phyloP scores from a whole-genome alignment of 495 filamentous ascomycete species.

The Xylaria palmicola region DNA sequence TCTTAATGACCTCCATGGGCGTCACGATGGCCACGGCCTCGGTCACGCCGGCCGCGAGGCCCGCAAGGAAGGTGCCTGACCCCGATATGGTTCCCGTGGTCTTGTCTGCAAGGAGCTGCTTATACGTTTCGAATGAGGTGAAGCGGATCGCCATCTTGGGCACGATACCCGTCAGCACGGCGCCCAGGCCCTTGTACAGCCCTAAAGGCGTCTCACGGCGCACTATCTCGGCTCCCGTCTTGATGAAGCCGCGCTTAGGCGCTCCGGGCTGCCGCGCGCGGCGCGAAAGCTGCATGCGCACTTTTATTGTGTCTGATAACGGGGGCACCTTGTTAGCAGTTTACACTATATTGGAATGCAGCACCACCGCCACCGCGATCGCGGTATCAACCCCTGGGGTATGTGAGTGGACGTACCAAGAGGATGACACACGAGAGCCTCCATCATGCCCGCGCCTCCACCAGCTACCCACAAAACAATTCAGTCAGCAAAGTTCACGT shows the following conservation, averaged over 20 bases:
- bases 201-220: constrained; percentile 85
- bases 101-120: constrained; percentile 72
- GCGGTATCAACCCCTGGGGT: too few relatives aligned
- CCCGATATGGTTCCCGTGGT: constrained; percentile 68
- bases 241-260: constrained; percentile 81
- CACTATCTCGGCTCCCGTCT: constrained; percentile 84
- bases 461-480: constrained; percentile 61
- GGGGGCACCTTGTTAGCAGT: constrained; percentile 9
- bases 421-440: constrained; percentile 95
- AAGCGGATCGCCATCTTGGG: constrained; percentile 99
- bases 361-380: background rate
- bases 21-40: constrained; percentile 96
- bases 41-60: constrained; percentile 88
- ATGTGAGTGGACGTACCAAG: constrained; percentile 60
- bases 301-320: constrained; percentile 87
- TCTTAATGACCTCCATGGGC: constrained; percentile 99
- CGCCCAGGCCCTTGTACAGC: constrained; percentile 95
- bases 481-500: constrained; percentile 25
- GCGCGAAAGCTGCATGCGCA: constrained; percentile 97
- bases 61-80: constrained; percentile 81
- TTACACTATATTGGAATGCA: background rate
- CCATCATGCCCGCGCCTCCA: constrained; percentile 98
- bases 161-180: constrained; percentile 93
- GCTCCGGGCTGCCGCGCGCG: constrained; percentile 80
- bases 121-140: constrained; percentile 95